phyloP scores from a whole-genome alignment of 2,329 filamentous ascomycete species.

The Phyllachora maydis region DNA sequence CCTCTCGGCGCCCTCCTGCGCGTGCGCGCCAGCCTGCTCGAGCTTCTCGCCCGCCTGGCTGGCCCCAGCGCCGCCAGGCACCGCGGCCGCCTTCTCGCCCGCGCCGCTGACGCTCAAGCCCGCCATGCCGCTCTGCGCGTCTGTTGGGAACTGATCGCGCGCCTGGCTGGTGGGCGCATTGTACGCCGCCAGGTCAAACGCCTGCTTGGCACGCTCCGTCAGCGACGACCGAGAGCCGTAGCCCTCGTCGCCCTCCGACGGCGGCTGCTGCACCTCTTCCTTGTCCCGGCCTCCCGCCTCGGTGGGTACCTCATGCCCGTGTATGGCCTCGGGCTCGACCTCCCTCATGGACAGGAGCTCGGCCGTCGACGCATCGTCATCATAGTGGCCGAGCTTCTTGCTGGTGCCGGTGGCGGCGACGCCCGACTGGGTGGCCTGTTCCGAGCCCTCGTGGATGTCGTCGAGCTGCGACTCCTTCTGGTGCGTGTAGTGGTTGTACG shows the following conservation, averaged over 20 bases:
- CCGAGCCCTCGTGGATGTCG: slow-evolving; percentile 4
- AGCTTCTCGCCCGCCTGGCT: slow-evolving; percentile 1
- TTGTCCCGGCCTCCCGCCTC: slow-evolving; percentile 3
- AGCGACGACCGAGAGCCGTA: slow-evolving; percentile 1
- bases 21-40: background rate
- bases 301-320: slow-evolving; percentile 1
- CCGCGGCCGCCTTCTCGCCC: background rate
- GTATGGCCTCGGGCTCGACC: slow-evolving; percentile 5
- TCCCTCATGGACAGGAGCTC: no score
- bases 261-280: slow-evolving; percentile 1
- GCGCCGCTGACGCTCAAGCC: slow-evolving; percentile 1
- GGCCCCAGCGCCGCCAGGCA: background rate
- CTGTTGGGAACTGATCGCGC: slow-evolving; percentile 4
- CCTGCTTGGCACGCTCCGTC: slow-evolving; percentile 7
- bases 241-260: background rate
- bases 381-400: no score
- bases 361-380: background rate
- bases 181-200: slow-evolving; percentile 6
- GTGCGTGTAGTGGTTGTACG: slow-evolving; percentile 6
- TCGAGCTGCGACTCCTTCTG: slow-evolving; percentile 3
- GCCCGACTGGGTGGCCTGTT: no score
- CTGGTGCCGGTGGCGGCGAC: no score
- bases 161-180: slow-evolving; percentile 6
- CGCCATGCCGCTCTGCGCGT: slow-evolving; percentile 1
- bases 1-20: slow-evolving; percentile 1